Base-by-base conservation (phyloP, 1,284 basidiomycete species). In the Neotropicomus parvogracilis region DNA sequence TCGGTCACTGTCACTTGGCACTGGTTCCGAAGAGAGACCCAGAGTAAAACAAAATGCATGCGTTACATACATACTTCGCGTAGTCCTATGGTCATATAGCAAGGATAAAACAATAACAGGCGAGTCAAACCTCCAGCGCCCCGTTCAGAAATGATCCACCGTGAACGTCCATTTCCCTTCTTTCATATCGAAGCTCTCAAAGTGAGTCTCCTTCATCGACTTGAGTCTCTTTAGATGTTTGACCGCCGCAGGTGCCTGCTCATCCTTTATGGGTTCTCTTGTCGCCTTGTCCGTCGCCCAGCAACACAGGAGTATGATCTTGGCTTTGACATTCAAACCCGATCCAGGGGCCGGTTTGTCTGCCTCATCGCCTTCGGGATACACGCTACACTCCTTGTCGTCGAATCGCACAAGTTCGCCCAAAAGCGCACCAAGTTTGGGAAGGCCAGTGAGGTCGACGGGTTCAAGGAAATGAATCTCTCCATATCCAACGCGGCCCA, bases 211-310 rank as follows among this genome's bases (percentile, higher is more conserved):
- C 63, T 85, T 83, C 76, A 95, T 91, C 54, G 78, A 80, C 75
- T 85, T 85, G 66, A 98, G 73, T 58, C 89, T 80, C 71, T 89
- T 91, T 59, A 93, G 58, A 66, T 95, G 91, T 61, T 88, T 85
- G 44, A 82, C 73, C 46, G 83, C 81, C 37, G 74, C 69, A n/a
- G 87, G 81, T 63, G 93, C 81, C 34, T 76, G 77, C 48, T 80
- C 74, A 59, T 99, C 92, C 66, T 87, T 93, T 70, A 98, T 85
- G 32, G 91, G 88, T 66, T 95, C 85, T 52, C 92, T 78, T 38
- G 91, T 95, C 21, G 91, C 88, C 73, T 95, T 95, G 71, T 98
- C 93, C 49, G 85, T 75, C 31, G 91, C 79, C 86, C 90, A 99
- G 72, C 92, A 95, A 37, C 83, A 77, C 54, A 91, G 74, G 29